phyloP scores from a whole-genome alignment of 2,329 filamentous ascomycete species.

The Endoconidiophora polonica region DNA sequence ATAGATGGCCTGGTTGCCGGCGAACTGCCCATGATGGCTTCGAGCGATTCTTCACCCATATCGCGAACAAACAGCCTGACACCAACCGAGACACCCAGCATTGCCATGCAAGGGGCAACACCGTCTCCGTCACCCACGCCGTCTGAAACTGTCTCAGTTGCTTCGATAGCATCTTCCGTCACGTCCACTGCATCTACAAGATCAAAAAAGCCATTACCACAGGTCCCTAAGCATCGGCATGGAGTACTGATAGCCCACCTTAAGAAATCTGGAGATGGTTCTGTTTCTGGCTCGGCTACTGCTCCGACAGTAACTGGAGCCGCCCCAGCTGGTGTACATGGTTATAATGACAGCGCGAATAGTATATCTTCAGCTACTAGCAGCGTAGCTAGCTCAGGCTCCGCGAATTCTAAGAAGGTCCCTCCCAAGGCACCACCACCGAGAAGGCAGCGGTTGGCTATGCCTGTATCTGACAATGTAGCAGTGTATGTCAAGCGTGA shows the following conservation, averaged over 20 bases:
- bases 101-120: not conserved
- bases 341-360: not conserved
- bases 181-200: not conserved
- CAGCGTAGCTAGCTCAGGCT: not conserved
- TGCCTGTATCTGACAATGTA: not conserved
- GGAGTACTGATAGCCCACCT: constrained; percentile 28
- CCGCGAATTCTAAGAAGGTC: constrained; percentile 21
- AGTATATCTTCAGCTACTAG: not conserved
- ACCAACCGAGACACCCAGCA: constrained; percentile 1
- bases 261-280: constrained; percentile 15
- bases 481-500: not conserved
- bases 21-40: constrained; percentile 7
- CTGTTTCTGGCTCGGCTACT: not conserved
- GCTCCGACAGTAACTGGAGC: not conserved
- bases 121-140: not conserved
- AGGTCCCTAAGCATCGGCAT: constrained; percentile 39
- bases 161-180: not conserved
- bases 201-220: constrained; percentile 33
- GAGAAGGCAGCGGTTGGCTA: constrained; percentile 25
- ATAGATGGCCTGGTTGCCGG: constrained; percentile 12
- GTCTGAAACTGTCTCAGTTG: constrained; percentile 1
- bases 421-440: constrained; percentile 31
- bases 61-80: constrained; percentile 6
- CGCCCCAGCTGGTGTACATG: not conserved
- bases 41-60: not conserved